A percentile compares a stretch with the other conserved stretches of the same genome.
Evolutionary conservation across 257 asterid species (phyloP).

Genomic region (Penstemon davidsonii): DNA sequence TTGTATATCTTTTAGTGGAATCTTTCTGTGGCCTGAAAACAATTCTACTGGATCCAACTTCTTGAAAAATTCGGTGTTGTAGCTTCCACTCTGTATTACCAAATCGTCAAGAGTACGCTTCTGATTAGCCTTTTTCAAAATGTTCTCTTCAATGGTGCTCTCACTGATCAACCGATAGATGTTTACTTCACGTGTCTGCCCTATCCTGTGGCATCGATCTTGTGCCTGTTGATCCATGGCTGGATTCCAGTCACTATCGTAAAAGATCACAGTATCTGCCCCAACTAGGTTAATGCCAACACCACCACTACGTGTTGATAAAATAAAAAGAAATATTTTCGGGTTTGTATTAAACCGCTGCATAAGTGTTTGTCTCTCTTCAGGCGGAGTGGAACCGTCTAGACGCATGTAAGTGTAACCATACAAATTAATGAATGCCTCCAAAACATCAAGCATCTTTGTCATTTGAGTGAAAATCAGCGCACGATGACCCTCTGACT

Average conservation of each 20-base stretch:
- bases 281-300: slow-evolving; percentile 99
- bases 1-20: slow-evolving; percentile 39
- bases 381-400: slow-evolving; percentile 98
- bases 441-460: slow-evolving; percentile 98
- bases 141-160: slow-evolving; percentile 98
- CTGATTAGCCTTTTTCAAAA: slow-evolving; percentile 93
- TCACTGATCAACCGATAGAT: slow-evolving; percentile 94
- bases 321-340: slow-evolving; percentile 83
- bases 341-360: slow-evolving; percentile 95
- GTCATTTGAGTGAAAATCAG: slow-evolving; percentile 99
- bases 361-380: slow-evolving; percentile 97
- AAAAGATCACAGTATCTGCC: slow-evolving; percentile 96
- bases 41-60: slow-evolving; percentile 92
- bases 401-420: slow-evolving; percentile 99
- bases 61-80: slow-evolving; percentile 92
- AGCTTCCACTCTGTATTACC: slow-evolving; percentile 96
- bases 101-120: slow-evolving; percentile 92
- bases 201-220: slow-evolving; percentile 98
- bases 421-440: slow-evolving; percentile 89
- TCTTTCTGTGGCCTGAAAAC: slow-evolving; percentile 69
- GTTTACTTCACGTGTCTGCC: slow-evolving; percentile 99
- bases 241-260: slow-evolving; percentile 99
- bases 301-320: slow-evolving; percentile 99
- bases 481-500: slow-evolving; percentile 95
- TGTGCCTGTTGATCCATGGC: slow-evolving; percentile 99